Base-by-base conservation (phyloP, 164 flowering plant genomes). In the Stephania japonica region DNA sequence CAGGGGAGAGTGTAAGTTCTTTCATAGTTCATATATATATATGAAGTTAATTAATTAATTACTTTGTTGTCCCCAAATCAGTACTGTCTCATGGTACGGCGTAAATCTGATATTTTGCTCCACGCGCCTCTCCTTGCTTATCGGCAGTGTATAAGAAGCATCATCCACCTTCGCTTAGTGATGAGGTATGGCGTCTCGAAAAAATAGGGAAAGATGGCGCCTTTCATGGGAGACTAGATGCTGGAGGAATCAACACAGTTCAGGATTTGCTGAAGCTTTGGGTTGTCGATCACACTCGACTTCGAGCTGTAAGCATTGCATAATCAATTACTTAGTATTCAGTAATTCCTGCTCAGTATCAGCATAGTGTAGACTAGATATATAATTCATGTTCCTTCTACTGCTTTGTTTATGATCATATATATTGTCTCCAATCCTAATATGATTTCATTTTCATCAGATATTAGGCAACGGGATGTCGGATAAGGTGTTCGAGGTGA, bases 141-240 rank as follows among this genome's bases (percentile, higher is more conserved):
- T n/a, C n/a, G 42, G n/a, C 83, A 93, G 98, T 83, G 81, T 93
- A 93, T 84, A 87, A 82, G 81, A 93, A 93, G 78, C 97, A 91
- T 66, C 81, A 90, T 59, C 95, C 95, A 11, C 98, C 98, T 6
- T 72, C 53, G 42, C 73, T 93, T 19, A 76, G 78, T 0, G 98
- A 93, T 65, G 90, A 93, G 10, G 97, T 93, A 1, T 93, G 95
- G 98, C 86, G 95, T 11, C 83, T 93, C 0, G 93, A 89, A 81
- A 91, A 86, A 81, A 90, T 93, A 7, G 93, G 91, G 25, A 93
- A 90, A 81, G 91, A 86, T 11, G 98, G 98, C 38, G 86, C 86
- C 16, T 90, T 90, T 73, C 95, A 90, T 72, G 78, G 32, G 72
- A 88, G 83, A 76, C 81, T 93, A 0, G 10, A 81, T 0, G 18